These are phyloP conservation scores for Chaetothyriales sp. DNA, from an alignment of 2,329 filamentous ascomycete species.

Conservation along the genomic window DNA sequence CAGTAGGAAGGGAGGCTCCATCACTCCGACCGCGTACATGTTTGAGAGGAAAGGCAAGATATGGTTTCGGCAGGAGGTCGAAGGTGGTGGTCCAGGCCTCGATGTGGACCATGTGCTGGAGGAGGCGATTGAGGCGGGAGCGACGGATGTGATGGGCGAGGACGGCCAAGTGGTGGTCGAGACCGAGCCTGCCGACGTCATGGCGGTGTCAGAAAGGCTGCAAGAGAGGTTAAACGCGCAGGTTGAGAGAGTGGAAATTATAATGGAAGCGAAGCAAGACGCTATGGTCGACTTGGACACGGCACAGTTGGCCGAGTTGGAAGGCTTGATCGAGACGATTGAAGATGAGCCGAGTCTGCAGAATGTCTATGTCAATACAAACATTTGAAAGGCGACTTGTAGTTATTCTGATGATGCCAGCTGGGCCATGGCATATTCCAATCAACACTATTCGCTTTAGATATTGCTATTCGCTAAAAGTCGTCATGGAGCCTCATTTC, in stretches of 20 bases:
- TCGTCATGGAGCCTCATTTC: no score
- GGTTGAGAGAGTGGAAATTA: slow-evolving; percentile 62
- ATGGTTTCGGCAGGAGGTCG: slow-evolving; percentile 44
- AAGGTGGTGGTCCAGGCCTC: slow-evolving; percentile 20
- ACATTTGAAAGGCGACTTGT: background rate
- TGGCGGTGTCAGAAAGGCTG: slow-evolving; percentile 50
- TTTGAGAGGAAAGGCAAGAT: slow-evolving; percentile 71
- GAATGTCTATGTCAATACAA: slow-evolving; percentile 60
- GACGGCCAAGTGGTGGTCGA: slow-evolving; percentile 54
- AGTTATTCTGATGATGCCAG: background rate
- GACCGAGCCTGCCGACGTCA: slow-evolving; percentile 53
- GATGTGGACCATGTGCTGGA: slow-evolving; percentile 62
- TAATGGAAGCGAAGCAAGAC: slow-evolving; percentile 74
- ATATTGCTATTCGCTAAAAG: no score
- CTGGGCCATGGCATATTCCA: background rate
- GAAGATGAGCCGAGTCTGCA: slow-evolving; percentile 61
- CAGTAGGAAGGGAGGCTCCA: slow-evolving; percentile 56
- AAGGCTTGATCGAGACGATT: slow-evolving; percentile 39
- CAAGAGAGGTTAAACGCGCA: slow-evolving; percentile 50
- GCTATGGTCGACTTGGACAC: slow-evolving; percentile 52
- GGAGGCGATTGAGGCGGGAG: slow-evolving; percentile 71
- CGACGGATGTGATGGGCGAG: slow-evolving; percentile 42
- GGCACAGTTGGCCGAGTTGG: slow-evolving; percentile 43
- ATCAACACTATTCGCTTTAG: no score
- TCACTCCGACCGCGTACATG: slow-evolving; percentile 65